A percentile compares a stretch with the other conserved stretches of the same genome.
Evolutionary conservation across 176 grass and related monocot genomes (phyloP).

Genomic region (Lolium perenne): DNA sequence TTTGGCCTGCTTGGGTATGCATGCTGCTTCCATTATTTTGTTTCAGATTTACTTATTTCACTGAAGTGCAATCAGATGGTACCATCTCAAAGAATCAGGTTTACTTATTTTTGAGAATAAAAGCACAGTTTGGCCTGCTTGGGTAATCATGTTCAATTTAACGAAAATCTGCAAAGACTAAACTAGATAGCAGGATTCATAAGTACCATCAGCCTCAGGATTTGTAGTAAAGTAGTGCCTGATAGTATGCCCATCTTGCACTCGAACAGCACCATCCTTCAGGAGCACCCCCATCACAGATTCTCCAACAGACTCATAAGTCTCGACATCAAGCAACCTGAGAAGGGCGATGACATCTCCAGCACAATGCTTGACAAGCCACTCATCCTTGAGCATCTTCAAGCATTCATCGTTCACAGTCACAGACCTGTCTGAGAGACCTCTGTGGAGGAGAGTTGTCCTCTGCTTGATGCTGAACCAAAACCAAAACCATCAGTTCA

Average conservation of each 20-base stretch:
- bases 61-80: slow-evolving; percentile 2
- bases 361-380: slow-evolving; percentile 80
- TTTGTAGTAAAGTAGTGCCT: slow-evolving; percentile 57
- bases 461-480: slow-evolving; percentile 95
- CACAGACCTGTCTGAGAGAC: slow-evolving; percentile 75
- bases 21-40: slow-evolving; percentile 1
- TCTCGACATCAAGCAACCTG: slow-evolving; percentile 93
- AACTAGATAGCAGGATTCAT: slow-evolving; percentile 7
- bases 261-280: slow-evolving; percentile 66
- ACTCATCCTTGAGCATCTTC: slow-evolving; percentile 96
- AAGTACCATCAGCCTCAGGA: slow-evolving; percentile 63
- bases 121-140: no score
- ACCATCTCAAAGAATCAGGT: background rate
- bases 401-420: slow-evolving; percentile 72
- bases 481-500: slow-evolving; percentile 32
- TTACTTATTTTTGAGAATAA: no score
- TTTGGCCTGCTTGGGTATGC: background rate
- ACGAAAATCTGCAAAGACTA: background rate
- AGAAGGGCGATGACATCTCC: slow-evolving; percentile 68
- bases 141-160: slow-evolving; percentile 18
- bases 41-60: slow-evolving; percentile 27
- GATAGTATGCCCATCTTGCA: slow-evolving; percentile 74
- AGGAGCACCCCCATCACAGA: slow-evolving; percentile 76
- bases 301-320: slow-evolving; percentile 88
- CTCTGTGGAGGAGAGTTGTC: slow-evolving; percentile 85